A percentile compares a stretch with the other conserved stretches of the same genome.
phyloP scores from a whole-genome alignment of 1,139 yeast species.

The Zhuliangozyma parablackwelliae region DNA sequence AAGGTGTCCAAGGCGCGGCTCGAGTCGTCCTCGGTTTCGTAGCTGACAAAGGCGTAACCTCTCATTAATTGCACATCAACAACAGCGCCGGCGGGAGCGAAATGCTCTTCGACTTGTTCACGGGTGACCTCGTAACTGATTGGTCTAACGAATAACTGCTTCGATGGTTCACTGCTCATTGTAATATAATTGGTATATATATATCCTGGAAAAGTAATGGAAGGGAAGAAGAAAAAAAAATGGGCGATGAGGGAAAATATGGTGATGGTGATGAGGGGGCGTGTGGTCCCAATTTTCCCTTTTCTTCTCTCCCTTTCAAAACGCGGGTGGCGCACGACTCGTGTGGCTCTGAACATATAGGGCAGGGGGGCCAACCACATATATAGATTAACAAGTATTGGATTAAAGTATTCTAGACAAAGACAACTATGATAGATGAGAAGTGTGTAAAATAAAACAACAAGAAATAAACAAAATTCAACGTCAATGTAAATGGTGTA shows the following conservation, averaged over 20 bases:
- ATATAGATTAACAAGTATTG: no score
- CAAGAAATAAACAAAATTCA: no score
- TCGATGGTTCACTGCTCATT: constrained; percentile 8
- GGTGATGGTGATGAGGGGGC: background rate
- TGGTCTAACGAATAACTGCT: constrained; percentile 40
- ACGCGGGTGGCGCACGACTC: no score
- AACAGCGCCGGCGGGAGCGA: constrained; percentile 60
- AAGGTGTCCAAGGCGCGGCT: constrained; percentile 61
- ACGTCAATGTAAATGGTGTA: no score
- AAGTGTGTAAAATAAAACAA: background rate
- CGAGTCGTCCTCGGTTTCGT: constrained; percentile 63
- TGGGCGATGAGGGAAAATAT: background rate
- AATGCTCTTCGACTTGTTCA: constrained; percentile 65
- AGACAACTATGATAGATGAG: no score
- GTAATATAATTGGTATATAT: constrained; percentile 2
- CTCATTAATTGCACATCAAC: constrained; percentile 66
- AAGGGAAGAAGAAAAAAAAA: background rate
- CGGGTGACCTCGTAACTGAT: constrained; percentile 37
- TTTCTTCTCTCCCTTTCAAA: no score
- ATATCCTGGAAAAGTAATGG: background rate
- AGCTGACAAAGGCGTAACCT: constrained; percentile 75
- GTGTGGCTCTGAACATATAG: no score
- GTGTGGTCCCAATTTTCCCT: no score
- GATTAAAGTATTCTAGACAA: no score
- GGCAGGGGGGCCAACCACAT: no score